phyloP scores from a whole-genome alignment of 768 basidiomycete species.

The Hebeloma cylindrosporum region DNA sequence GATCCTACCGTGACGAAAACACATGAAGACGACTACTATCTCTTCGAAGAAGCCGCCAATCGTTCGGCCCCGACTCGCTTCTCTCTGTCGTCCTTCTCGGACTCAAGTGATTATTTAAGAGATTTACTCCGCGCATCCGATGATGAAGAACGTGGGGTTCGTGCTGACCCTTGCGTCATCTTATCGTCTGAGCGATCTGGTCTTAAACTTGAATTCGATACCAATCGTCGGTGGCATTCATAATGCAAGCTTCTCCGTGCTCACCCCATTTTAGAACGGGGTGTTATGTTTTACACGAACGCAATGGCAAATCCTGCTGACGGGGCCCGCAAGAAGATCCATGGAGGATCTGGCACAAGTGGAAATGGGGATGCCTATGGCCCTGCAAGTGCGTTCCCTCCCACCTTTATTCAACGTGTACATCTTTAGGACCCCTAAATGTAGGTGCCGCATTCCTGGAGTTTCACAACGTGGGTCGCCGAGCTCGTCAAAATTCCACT shows the following conservation, averaged over 20 bases:
- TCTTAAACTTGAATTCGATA: slow-evolving; percentile 58
- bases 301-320: slow-evolving; percentile 46
- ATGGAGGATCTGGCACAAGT: slow-evolving; percentile 65
- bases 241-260: not conserved
- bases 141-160: slow-evolving; percentile 30
- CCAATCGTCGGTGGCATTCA: slow-evolving; percentile 57
- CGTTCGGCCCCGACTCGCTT: slow-evolving; percentile 49
- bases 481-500: no score
- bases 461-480: slow-evolving; percentile 56
- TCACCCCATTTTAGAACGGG: slow-evolving; percentile 49
- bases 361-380: slow-evolving; percentile 60
- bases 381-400: slow-evolving; percentile 47
- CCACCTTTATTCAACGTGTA: not conserved
- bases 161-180: slow-evolving; percentile 46
- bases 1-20: not conserved
- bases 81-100: slow-evolving; percentile 39
- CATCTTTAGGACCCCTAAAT: not conserved
- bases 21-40: slow-evolving; percentile 64
- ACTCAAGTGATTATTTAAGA: slow-evolving; percentile 45
- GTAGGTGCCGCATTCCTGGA: slow-evolving; percentile 66
- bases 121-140: slow-evolving; percentile 38
- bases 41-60: slow-evolving; percentile 41
- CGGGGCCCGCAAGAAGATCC: slow-evolving; percentile 68
- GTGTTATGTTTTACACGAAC: slow-evolving; percentile 75
- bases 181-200: slow-evolving; percentile 60